phyloP scores from a whole-genome alignment of 495 filamentous ascomycete species.

The Physcia stellaris region DNA sequence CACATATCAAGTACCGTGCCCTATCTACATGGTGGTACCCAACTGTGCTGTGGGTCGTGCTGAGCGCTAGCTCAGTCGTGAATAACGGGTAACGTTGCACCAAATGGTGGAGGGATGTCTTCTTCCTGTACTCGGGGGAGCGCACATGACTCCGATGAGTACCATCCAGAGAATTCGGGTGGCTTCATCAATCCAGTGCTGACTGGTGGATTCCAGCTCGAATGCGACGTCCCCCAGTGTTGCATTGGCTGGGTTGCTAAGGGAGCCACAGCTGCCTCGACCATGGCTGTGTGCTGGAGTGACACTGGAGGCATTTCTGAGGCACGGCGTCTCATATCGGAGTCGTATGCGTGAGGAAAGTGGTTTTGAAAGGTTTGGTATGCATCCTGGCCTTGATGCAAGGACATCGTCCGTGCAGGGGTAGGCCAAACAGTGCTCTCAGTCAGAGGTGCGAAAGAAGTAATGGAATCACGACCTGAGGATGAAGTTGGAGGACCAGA shows the following conservation, averaged over 20 bases:
- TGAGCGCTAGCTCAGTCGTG: too few relatives aligned
- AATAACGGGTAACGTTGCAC: too few relatives aligned
- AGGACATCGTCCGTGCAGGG: constrained; percentile 14
- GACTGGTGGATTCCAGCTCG: too few relatives aligned
- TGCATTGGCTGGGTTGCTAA: constrained; percentile 12
- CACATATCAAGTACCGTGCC: too few relatives aligned
- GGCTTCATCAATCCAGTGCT: too few relatives aligned
- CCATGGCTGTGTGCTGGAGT: constrained; percentile 12
- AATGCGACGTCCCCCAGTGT: constrained; percentile 6
- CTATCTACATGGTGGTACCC: too few relatives aligned
- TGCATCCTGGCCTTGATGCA: constrained; percentile 13
- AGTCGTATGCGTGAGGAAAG: constrained; percentile 6
- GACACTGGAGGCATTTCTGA: constrained; percentile 17
- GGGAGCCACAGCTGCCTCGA: constrained; percentile 13
- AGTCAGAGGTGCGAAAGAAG: constrained; percentile 11
- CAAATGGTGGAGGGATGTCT: too few relatives aligned
- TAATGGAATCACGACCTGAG: constrained; percentile 10
- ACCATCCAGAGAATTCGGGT: too few relatives aligned
- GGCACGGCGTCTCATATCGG: constrained; percentile 11
- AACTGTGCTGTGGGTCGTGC: too few relatives aligned
- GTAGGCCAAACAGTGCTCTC: constrained; percentile 11
- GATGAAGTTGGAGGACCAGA: constrained; percentile 10
- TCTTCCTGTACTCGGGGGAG: too few relatives aligned
- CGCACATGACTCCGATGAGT: too few relatives aligned
- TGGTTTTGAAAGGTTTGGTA: constrained; percentile 8